Evolutionary conservation across 1,139 yeast genomes (phyloP).

Genomic region (Sugiyamaella pinicola): DNA sequence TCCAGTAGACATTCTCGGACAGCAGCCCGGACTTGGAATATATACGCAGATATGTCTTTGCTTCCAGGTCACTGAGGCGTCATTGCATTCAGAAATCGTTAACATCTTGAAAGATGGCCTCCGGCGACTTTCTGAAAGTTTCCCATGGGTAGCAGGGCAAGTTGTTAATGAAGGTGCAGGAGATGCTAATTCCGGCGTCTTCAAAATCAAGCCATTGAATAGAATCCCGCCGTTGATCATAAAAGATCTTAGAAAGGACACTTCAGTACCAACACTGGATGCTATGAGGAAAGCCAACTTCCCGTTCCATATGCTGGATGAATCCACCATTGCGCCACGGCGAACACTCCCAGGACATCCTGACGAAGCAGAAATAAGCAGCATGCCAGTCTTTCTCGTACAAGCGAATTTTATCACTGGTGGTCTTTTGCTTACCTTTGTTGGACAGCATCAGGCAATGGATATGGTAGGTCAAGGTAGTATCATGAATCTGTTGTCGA

Average conservation of each 20-base stretch:
- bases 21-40: constrained; percentile 18
- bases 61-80: constrained; percentile 1
- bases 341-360: constrained; percentile 21
- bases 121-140: constrained; percentile 18
- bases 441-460: constrained; percentile 27
- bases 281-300: constrained; percentile 20
- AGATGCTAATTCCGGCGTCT: constrained; percentile 16
- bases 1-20: constrained; percentile 21
- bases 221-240: constrained; percentile 19
- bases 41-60: constrained; percentile 23
- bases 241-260: constrained; percentile 20
- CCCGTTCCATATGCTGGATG: constrained; percentile 27
- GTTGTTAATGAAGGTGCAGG: constrained; percentile 20
- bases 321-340: constrained; percentile 23
- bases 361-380: not conserved
- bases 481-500: constrained; percentile 23
- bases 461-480: constrained; percentile 28
- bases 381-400: constrained; percentile 23
- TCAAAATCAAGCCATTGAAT: constrained; percentile 16
- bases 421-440: constrained; percentile 26
- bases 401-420: constrained; percentile 27
- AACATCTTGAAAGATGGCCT: constrained; percentile 21
- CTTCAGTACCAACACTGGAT: constrained; percentile 19
- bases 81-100: constrained; percentile 1
- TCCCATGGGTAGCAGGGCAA: constrained; percentile 29